Conservation (phyloP, 1,139 yeast genomes). For the Geotrichum klebahnii region DNA sequence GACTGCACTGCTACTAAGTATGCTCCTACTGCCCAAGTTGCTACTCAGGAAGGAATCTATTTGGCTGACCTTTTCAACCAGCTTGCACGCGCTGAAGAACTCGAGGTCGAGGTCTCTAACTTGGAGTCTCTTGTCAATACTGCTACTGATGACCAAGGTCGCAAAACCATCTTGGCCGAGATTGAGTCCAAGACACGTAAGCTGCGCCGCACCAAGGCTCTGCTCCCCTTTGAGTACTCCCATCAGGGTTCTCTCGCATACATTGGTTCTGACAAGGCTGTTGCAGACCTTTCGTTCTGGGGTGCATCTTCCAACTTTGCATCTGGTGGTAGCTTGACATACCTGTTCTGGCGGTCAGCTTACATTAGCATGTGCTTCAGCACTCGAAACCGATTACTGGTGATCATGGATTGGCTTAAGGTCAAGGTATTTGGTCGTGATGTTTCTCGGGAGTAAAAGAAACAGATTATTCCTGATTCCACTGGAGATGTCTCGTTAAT, state of each 20-base stretch:
- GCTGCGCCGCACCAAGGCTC: conserved; percentile 62
- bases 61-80: conserved; percentile 68
- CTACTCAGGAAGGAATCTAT: conserved; percentile 87
- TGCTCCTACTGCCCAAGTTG: conserved; percentile 97
- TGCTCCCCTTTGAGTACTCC: conserved; percentile 61
- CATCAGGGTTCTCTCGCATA: conserved; percentile 65
- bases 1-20: conserved; percentile 88
- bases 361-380: conserved; percentile 90
- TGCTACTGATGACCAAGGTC: conserved; percentile 35
- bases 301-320: conserved; percentile 75
- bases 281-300: conserved; percentile 79
- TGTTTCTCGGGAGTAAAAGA: conserved; percentile 43
- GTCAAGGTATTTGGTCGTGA: conserved; percentile 87
- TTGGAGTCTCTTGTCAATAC: conserved; percentile 43
- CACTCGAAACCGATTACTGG: conserved; percentile 79
- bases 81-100: conserved; percentile 62
- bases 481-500: too few species aligned
- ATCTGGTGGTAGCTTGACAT: conserved; percentile 81
- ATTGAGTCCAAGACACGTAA: conserved; percentile 42
- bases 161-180: conserved; percentile 38
- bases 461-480: too few species aligned
- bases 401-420: conserved; percentile 83
- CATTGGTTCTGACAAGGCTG: conserved; percentile 85
- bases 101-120: conserved; percentile 45
- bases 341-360: conserved; percentile 91